phyloP scores from a whole-genome alignment of 2,329 filamentous ascomycete genomes.

The Exophiala lecanii-corni region DNA sequence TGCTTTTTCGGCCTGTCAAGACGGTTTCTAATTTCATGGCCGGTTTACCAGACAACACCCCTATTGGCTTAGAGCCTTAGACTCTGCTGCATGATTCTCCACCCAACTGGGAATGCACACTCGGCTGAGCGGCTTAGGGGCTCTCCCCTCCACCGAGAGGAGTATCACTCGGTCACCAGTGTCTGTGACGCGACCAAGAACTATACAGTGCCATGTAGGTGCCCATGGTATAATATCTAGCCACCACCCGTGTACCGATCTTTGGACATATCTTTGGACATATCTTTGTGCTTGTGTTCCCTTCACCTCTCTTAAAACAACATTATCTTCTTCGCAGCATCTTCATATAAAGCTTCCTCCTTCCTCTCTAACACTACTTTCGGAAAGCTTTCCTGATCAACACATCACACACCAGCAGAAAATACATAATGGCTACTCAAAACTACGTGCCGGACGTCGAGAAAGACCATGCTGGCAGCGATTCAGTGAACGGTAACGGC shows the following conservation, averaged over 20 bases:
- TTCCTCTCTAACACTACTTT: no score
- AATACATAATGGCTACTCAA: constrained; percentile 12
- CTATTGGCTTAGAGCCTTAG: constrained; percentile 5
- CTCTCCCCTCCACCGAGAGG: constrained; percentile 25
- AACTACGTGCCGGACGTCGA: constrained; percentile 25
- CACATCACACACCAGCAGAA: no score
- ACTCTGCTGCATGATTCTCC: constrained; percentile 2
- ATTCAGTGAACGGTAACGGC: constrained; percentile 24
- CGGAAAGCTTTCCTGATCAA: no score
- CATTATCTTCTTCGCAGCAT: not conserved
- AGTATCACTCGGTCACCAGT: constrained; percentile 15
- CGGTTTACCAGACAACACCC: not conserved
- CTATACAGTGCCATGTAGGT: no score
- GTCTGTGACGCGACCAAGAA: constrained; percentile 15
- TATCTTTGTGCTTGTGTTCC: constrained; percentile 2
- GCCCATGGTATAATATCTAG: no score
- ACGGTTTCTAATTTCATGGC: constrained; percentile 15
- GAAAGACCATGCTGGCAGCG: constrained; percentile 26
- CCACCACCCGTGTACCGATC: no score
- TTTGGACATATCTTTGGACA: no score
- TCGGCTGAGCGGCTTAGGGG: constrained; percentile 24
- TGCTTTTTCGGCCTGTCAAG: constrained; percentile 7
- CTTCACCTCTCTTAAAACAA: not conserved
- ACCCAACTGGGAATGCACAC: constrained; percentile 1
- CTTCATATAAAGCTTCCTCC: no score